These are phyloP conservation scores for Podila horticola DNA, from an alignment of 192 early-diverging fungal species.

Conservation along the genomic window DNA sequence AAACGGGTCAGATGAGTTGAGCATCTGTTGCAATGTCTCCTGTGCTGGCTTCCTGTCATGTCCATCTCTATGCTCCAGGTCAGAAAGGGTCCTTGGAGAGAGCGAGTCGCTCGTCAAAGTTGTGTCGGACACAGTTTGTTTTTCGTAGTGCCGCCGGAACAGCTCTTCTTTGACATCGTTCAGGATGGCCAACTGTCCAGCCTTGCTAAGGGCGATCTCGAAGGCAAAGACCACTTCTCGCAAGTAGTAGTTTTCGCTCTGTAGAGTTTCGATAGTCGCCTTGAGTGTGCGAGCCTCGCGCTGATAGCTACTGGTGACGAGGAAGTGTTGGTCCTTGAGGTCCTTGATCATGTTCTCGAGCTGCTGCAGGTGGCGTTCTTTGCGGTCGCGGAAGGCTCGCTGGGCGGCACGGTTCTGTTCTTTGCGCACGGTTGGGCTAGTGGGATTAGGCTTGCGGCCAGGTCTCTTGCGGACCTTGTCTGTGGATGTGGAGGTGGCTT, in stretches of 20 bases:
- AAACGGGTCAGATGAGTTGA: too few species aligned
- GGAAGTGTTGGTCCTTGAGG: conserved; percentile 66
- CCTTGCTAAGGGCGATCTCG: conserved; percentile 42
- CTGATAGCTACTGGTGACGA: conserved; percentile 36
- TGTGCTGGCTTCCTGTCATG: too few species aligned
- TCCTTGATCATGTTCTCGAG: conserved; percentile 78
- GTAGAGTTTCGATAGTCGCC: conserved; percentile 21
- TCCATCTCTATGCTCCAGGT: too few species aligned
- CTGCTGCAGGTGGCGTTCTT: conserved; percentile 76
- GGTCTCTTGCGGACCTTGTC: conserved; percentile 46
- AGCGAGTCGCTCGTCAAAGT: background rate
- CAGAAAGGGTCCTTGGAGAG: too few species aligned
- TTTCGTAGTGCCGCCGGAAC: conserved; percentile 23
- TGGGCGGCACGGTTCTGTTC: conserved; percentile 91
- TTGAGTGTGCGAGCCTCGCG: conserved; percentile 44
- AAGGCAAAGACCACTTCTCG: conserved; percentile 55
- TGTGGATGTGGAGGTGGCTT: background rate
- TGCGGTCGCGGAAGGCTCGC: conserved; percentile 88
- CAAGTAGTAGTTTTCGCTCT: conserved; percentile 55
- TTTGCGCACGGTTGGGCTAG: conserved; percentile 63
- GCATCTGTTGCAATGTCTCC: too few species aligned
- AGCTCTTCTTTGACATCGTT: conserved; percentile 39
- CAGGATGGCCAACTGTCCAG: conserved; percentile 12
- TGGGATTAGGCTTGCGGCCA: conserved; percentile 63
- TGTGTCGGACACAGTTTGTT: background rate